phyloP scores from a whole-genome alignment of 179 eudicot species.

The Sideroxylon spinosum region DNA sequence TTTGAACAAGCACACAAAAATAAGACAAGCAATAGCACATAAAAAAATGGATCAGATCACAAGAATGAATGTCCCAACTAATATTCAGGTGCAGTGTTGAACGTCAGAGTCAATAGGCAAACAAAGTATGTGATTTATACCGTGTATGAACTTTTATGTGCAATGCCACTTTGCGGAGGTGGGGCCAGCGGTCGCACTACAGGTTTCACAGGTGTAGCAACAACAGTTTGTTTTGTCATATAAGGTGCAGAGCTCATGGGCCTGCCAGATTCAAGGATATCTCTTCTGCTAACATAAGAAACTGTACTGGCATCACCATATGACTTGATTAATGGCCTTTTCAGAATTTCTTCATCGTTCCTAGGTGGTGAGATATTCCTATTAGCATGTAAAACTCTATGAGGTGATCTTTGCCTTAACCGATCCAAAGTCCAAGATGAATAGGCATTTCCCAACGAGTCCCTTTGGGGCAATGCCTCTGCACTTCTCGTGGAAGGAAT shows the following conservation, averaged over 20 bases:
- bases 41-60: neutral
- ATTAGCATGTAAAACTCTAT: constrained; percentile 31
- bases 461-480: constrained; percentile 30
- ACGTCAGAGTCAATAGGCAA: neutral
- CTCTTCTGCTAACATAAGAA: constrained; percentile 42
- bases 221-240: constrained; percentile 37
- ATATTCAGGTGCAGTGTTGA: neutral
- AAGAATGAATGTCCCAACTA: neutral
- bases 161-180: constrained; percentile 36
- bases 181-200: constrained; percentile 39
- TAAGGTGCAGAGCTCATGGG: constrained; percentile 42
- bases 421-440: constrained; percentile 60
- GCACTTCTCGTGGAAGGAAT: constrained; percentile 43
- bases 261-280: constrained; percentile 43
- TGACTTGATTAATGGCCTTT: constrained; percentile 46
- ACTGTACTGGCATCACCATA: constrained; percentile 54
- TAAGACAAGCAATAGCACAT: neutral
- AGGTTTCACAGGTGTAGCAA: constrained; percentile 41
- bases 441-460: constrained; percentile 37
- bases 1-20: neutral
- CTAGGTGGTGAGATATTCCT: constrained; percentile 52
- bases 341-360: constrained; percentile 40
- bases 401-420: constrained; percentile 62
- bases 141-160: constrained; percentile 44
- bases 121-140: constrained; percentile 31